Base-by-base conservation (phyloP, 169 alveolate genomes). In the Plasmodium adleri region DNA sequence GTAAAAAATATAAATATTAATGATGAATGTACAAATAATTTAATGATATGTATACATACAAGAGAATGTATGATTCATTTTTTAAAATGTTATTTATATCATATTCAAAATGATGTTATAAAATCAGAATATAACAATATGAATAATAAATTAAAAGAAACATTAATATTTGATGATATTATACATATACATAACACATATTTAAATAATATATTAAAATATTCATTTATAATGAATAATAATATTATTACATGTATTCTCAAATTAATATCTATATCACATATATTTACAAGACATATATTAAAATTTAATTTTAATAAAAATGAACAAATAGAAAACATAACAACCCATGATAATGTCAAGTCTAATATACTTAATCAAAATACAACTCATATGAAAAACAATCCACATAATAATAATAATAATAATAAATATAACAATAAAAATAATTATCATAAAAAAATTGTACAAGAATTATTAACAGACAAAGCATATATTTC, bases 51-150 rank as follows among this genome's bases (percentile, higher is more conserved):
- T 26, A 78, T 93, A 83, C 93, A 90, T 59, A 88, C 88, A 56
- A 74, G 91, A 64, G 93, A 91, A 28, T 73, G 94, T 52, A 93
- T 93, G 96, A 74, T 64, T 20, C 91, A 88, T 78, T 76, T 93
- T 45, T 63, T 90, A 50, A 87, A 91, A 45, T 91, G 80, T 54
- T 54, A 91, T 73, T 52, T 74, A 13, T 88, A 91, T 49, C 92
- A 73, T 58, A 64, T 86, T 50, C 91, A 88, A 20, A 72, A 91
- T 12, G 96, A 93, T 50, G 94, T 91, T 7, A 89, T 91, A 10
- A 90, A 90, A 28, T 72, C 87, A 7, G 92, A 88, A 22, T 90
- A 74, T 72, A 49, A 56, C 22, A 52, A 64, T 12, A 63, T 92
- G 94, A 52, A 80, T 74, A 70, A 22, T 24, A 74, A 49, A n/a